Base-by-base conservation (phyloP, 495 filamentous ascomycete species). In the Aspergillus coremiiformis region DNA sequence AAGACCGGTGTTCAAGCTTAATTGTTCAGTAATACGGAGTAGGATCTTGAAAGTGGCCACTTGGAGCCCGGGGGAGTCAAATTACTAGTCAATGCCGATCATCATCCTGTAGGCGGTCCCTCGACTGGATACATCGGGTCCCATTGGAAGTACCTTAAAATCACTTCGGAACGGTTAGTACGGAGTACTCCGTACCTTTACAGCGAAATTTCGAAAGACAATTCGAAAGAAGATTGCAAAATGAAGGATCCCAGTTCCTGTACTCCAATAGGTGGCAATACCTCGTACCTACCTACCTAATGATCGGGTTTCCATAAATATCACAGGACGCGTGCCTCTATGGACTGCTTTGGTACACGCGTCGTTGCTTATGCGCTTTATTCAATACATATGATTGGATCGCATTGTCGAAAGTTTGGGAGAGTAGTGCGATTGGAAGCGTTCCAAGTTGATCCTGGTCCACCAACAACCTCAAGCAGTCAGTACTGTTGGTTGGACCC, bases 1-100 rank as follows among this genome's bases (percentile, higher is more conserved):
- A 57, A 57, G 55, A 23, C 50, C 23, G 29, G 39, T 10, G 50
- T 57, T 57, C 55, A 50, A 50, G 50, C 50, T 53, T 57, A 53
- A 47, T 43, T 47, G 47, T 15, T 41, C 23, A 26, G 39, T 35
- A 52, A 37, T 48, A 41, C n/a, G n/a, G n/a, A n/a, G n/a, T n/a
- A n/a, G n/a, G n/a, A n/a, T n/a, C n/a, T n/a, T n/a, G n/a, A 11
- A 11, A 24, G 45, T 49, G 14, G 27, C 22, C 48, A 21, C 41
- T 14, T 37, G 32, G 39, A 33, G 26, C n/a, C n/a, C n/a, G 27
- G 9, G 27, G 17, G 1, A 23, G n/a, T n/a, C n/a, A n/a, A n/a
- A n/a, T n/a, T n/a, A n/a, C n/a, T n/a, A n/a, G n/a, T 39, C 37
- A 54, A 29, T 46, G 44, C 32, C 20, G n/a, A 32, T 22, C 44